A percentile compares a stretch with the other conserved stretches of the same genome.
Conservation (phyloP, 192 early-diverging fungal genomes). For the Umbelopsis sp. region DNA sequence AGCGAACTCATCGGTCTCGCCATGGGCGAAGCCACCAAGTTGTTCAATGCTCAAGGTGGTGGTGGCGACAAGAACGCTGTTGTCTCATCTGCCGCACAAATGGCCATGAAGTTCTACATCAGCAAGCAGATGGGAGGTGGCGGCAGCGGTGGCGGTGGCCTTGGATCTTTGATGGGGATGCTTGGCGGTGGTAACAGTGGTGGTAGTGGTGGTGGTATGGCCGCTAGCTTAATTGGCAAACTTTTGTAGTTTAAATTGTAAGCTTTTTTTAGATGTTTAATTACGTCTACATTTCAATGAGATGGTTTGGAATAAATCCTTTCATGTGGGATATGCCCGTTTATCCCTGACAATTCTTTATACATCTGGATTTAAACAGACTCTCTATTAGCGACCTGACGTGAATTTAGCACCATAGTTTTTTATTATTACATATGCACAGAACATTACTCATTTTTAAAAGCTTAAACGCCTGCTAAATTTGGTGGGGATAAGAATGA, state of each 20-base stretch:
- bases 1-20: constrained; percentile 37
- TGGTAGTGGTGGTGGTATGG: constrained; percentile 30
- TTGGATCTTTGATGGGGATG: constrained; percentile 35
- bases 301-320: too few species aligned
- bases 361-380: too few species aligned
- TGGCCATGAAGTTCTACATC: constrained; percentile 42
- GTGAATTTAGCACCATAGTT: too few species aligned
- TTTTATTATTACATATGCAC: too few species aligned
- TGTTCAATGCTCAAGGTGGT: constrained; percentile 27
- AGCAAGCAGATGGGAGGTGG: constrained; percentile 8
- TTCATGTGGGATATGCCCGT: too few species aligned
- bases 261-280: too few species aligned
- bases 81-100: constrained; percentile 33
- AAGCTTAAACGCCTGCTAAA: too few species aligned
- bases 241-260: constrained; percentile 23
- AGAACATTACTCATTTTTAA: too few species aligned
- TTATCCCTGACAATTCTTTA: too few species aligned
- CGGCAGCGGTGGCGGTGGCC: constrained; percentile 14
- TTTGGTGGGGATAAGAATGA: too few species aligned
- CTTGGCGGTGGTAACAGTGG: constrained; percentile 15
- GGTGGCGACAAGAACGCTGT: constrained; percentile 32
- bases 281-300: too few species aligned
- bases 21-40: constrained; percentile 42
- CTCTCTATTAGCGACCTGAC: too few species aligned
- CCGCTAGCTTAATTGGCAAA: constrained; percentile 29